Evolutionary conservation across 139 green algal species (phyloP).

Genomic region (Coelastrella sp.): DNA sequence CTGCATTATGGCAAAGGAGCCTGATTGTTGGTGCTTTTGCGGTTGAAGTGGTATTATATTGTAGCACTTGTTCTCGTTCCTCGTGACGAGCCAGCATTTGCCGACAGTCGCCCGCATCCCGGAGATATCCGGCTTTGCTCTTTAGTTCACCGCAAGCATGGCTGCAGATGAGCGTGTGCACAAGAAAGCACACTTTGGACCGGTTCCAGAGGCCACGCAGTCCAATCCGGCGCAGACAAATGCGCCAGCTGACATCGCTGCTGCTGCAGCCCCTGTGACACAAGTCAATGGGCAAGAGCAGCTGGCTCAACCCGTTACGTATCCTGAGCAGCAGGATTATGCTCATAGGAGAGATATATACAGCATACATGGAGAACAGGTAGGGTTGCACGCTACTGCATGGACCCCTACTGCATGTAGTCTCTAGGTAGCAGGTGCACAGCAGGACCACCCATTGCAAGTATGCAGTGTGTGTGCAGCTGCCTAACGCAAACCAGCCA

Average conservation of each 20-base stretch:
- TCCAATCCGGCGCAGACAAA: neutral
- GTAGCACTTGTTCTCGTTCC: too few relatives aligned
- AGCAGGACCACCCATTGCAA: neutral
- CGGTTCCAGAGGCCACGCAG: neutral
- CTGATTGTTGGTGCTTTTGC: neutral
- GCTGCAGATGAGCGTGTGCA: constrained; percentile 44
- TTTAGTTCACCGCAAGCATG: neutral
- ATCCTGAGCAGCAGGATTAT: neutral
- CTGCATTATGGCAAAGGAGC: neutral
- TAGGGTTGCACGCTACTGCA: neutral
- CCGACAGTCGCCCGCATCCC: neutral
- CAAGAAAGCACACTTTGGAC: constrained; percentile 42
- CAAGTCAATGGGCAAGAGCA: constrained; percentile 33
- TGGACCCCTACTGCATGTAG: too few relatives aligned
- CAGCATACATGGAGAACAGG: constrained; percentile 65
- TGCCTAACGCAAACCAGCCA: too few relatives aligned
- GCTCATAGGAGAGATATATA: constrained; percentile 55
- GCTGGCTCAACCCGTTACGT: neutral
- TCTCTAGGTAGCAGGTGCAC: neutral
- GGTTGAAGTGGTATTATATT: too few relatives aligned
- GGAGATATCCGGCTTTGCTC: neutral
- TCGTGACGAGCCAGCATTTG: neutral
- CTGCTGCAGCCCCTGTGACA: constrained; percentile 2
- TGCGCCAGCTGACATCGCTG: neutral
- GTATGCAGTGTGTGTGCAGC: too few relatives aligned